These are phyloP conservation scores for Triangularia verruculosa DNA, from an alignment of 2,329 filamentous ascomycete species.

Conservation along the genomic window DNA sequence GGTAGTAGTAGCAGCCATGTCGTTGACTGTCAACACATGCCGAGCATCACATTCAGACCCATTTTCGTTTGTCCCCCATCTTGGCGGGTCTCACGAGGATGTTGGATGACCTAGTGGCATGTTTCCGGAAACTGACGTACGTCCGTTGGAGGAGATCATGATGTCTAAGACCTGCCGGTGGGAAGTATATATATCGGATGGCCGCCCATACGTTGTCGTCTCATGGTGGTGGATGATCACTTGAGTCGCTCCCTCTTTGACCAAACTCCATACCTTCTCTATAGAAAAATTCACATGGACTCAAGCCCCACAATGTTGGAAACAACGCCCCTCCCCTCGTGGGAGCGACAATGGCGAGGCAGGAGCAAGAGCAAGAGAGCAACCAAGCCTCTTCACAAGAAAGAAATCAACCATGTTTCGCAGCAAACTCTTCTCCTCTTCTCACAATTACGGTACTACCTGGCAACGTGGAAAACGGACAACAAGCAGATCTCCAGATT, in stretches of 20 bases:
- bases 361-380: neutral
- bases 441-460: slow-evolving; percentile 17
- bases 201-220: neutral
- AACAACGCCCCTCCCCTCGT: slow-evolving; percentile 6
- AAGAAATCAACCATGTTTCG: neutral
- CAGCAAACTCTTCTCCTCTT: slow-evolving; percentile 17
- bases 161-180: neutral
- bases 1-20: neutral
- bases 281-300: neutral
- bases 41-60: slow-evolving; percentile 12
- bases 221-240: neutral
- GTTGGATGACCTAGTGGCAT: slow-evolving; percentile 7
- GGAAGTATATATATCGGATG: slow-evolving; percentile 1
- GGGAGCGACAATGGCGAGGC: slow-evolving; percentile 12
- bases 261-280: neutral
- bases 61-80: slow-evolving; percentile 8
- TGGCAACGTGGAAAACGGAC: slow-evolving; percentile 3
- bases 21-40: slow-evolving; percentile 9
- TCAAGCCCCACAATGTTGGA: slow-evolving; percentile 14
- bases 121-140: slow-evolving; percentile 8
- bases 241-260: neutral
- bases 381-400: neutral
- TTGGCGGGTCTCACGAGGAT: slow-evolving; percentile 20
- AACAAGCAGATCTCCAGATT: neutral
- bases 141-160: neutral